These are phyloP conservation scores for Diplogelasinospora grovesii DNA, from an alignment of 495 filamentous ascomycete genomes.

Conservation along the genomic window DNA sequence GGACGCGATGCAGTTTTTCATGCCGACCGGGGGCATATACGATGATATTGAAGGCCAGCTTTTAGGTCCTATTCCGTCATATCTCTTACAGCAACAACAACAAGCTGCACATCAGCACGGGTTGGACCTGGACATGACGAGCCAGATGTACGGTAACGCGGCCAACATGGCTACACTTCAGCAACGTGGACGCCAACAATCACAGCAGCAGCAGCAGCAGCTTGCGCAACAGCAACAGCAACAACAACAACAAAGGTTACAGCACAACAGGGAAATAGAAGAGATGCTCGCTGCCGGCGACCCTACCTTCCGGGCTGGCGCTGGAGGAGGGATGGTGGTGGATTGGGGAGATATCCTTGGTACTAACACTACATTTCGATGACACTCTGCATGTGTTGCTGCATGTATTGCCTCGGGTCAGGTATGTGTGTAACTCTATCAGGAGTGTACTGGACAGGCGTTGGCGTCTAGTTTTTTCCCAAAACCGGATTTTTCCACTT, in stretches of 20 bases:
- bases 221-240: conserved; percentile 10
- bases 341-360: conserved; percentile 26
- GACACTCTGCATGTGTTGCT: no score
- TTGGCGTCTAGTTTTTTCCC: no score
- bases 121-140: conserved; percentile 30
- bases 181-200: conserved; percentile 9
- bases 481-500: no score
- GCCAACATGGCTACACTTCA: conserved; percentile 17
- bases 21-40: conserved; percentile 35
- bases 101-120: conserved; percentile 17
- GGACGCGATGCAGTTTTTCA: conserved; percentile 34
- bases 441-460: no score
- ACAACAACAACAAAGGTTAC: conserved; percentile 22
- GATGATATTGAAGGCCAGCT: conserved; percentile 44
- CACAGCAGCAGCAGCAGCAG: conserved; percentile 10
- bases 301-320: conserved; percentile 16
- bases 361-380: no score
- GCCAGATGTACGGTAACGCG: conserved; percentile 32
- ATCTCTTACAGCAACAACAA: conserved; percentile 34
- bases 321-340: no score
- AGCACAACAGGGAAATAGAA: conserved; percentile 31
- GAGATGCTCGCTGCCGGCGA: conserved; percentile 34
- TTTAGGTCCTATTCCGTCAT: conserved; percentile 39
- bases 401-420: no score
- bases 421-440: no score